phyloP scores from a whole-genome alignment of 2,329 filamentous ascomycete species.

The Fusarium nelsonii region DNA sequence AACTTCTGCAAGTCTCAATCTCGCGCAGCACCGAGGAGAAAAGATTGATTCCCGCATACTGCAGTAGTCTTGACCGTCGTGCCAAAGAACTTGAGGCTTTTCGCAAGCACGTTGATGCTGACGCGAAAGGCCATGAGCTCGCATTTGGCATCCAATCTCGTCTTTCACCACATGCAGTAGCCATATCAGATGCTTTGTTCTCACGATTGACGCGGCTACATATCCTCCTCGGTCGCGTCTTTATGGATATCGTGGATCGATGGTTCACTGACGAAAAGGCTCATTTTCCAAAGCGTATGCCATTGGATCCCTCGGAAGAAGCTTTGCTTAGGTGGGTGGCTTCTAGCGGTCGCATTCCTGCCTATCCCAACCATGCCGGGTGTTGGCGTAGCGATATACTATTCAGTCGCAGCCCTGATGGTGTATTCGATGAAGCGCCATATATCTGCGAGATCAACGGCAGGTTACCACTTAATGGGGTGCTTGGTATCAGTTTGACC shows the following conservation, averaged over 20 bases:
- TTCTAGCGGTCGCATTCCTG: not conserved
- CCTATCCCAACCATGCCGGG: slow-evolving; percentile 21
- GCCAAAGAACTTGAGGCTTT: slow-evolving; percentile 16
- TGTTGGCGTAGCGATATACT: slow-evolving; percentile 33
- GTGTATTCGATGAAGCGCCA: not conserved
- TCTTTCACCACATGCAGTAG: slow-evolving; percentile 18
- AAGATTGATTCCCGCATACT: slow-evolving; percentile 22
- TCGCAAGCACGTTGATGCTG: slow-evolving; percentile 11
- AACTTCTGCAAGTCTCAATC: slow-evolving; percentile 31
- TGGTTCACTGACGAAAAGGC: slow-evolving; percentile 29
- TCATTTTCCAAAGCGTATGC: slow-evolving; percentile 24
- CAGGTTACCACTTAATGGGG: slow-evolving; percentile 24
- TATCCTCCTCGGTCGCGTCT: slow-evolving; percentile 13
- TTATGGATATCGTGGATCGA: slow-evolving; percentile 22
- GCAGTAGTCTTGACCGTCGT: slow-evolving; percentile 23
- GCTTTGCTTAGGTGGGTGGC: slow-evolving; percentile 18
- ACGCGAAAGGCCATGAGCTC: slow-evolving; percentile 4
- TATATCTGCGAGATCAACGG: slow-evolving; percentile 32
- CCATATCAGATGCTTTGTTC: slow-evolving; percentile 4
- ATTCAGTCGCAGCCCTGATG: slow-evolving; percentile 19
- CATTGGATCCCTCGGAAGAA: slow-evolving; percentile 27
- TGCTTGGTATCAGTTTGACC: slow-evolving; percentile 2
- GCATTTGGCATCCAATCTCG: slow-evolving; percentile 17
- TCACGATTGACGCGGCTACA: slow-evolving; percentile 18
- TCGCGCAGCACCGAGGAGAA: slow-evolving; percentile 29